Percentiles rank a stretch among this genome's conserved stretches.
Conservation (phyloP, 1,139 yeast species). For the Taiozyma sp. region DNA sequence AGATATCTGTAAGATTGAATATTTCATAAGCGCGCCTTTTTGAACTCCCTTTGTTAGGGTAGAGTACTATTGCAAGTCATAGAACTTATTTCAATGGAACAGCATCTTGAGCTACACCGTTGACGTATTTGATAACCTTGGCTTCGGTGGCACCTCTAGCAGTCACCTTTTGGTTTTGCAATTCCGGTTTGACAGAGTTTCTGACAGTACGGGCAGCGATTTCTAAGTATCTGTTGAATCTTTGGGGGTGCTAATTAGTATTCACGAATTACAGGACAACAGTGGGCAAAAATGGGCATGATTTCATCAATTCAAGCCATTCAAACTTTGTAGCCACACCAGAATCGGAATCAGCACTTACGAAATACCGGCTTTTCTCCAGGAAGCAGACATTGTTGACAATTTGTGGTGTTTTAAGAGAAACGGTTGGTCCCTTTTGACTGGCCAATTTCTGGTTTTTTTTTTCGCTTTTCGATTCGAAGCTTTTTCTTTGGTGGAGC, state of each 20-base stretch:
- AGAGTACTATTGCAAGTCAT: not conserved
- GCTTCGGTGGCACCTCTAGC: constrained; percentile 71
- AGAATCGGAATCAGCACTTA: constrained; percentile 26
- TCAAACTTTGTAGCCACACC: not conserved
- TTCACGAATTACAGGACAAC: not conserved
- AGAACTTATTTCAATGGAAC: constrained; percentile 27
- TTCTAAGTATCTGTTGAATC: constrained; percentile 85
- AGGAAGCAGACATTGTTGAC: constrained; percentile 52
- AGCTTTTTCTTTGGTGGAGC: not conserved
- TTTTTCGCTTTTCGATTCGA: constrained; percentile 1
- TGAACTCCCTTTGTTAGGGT: not conserved
- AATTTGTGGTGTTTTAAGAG: not conserved
- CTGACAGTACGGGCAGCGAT: constrained; percentile 90
- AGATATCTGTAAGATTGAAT: not conserved
- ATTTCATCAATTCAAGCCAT: not conserved
- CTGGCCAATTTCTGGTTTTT: not conserved
- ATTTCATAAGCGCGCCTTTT: not conserved
- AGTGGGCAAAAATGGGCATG: not conserved
- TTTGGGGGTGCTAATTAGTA: constrained; percentile 23
- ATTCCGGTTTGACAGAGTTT: constrained; percentile 83
- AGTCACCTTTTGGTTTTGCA: constrained; percentile 69
- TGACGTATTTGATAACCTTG: constrained; percentile 65
- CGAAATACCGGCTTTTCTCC: constrained; percentile 86
- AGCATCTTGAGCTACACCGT: constrained; percentile 51
- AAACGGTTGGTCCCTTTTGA: not conserved